These are phyloP conservation scores for Aspergillus pseudotamarii DNA, from an alignment of 2,329 filamentous ascomycete genomes.

Conservation along the genomic window DNA sequence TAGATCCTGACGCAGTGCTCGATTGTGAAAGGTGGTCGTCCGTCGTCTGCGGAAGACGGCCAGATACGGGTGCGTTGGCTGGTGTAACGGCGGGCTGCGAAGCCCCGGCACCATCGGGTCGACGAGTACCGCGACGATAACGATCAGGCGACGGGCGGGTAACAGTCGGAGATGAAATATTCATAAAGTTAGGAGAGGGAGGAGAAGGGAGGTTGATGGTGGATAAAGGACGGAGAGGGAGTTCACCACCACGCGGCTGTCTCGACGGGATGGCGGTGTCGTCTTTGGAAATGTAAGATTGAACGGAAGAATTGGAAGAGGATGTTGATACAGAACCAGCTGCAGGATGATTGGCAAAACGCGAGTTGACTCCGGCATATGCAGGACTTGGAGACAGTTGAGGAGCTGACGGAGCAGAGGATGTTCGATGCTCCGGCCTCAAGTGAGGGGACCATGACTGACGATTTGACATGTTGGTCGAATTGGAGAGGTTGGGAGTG, in stretches of 20 bases:
- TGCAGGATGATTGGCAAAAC: constrained; percentile 50
- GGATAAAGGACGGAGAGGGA: constrained; percentile 45
- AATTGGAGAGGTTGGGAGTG: constrained; percentile 66
- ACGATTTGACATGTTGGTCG: constrained; percentile 53
- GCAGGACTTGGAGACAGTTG: constrained; percentile 38
- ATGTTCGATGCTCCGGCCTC: constrained; percentile 58
- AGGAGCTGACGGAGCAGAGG: constrained; percentile 54
- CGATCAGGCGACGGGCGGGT: constrained; percentile 76
- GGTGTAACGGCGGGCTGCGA: constrained; percentile 14
- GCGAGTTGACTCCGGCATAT: constrained; percentile 35
- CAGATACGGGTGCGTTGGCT: constrained; percentile 9
- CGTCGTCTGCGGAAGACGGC: constrained; percentile 11
- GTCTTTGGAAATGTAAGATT: constrained; percentile 51
- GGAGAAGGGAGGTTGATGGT: constrained; percentile 54
- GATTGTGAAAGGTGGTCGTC: constrained; percentile 47
- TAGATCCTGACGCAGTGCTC: constrained; percentile 26
- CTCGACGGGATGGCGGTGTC: constrained; percentile 50
- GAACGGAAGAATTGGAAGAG: constrained; percentile 52
- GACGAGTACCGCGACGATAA: constrained; percentile 71
- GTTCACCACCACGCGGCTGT: constrained; percentile 36
- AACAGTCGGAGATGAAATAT: constrained; percentile 52
- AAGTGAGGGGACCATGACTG: constrained; percentile 58
- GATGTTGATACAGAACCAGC: constrained; percentile 58
- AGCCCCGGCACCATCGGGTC: constrained; percentile 51
- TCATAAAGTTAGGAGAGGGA: constrained; percentile 58